These are phyloP conservation scores for Penicillium coffeae DNA, from an alignment of 495 filamentous ascomycete genomes.

Conservation along the genomic window DNA sequence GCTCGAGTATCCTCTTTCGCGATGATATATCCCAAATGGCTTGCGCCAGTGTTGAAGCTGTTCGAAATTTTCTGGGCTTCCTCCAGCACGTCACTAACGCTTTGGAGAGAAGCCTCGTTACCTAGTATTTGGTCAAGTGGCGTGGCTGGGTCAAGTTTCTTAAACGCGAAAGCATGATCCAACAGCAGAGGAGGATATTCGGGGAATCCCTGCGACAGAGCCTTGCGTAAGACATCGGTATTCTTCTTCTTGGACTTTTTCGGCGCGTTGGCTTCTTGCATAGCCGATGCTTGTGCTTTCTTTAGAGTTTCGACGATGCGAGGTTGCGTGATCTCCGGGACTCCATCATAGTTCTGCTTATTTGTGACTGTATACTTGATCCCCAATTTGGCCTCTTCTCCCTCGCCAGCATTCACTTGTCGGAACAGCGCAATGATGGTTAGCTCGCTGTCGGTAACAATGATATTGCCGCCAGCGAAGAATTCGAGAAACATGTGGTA, in stretches of 20 bases:
- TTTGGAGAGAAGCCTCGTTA: constrained; percentile 58
- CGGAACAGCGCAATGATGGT: constrained; percentile 76
- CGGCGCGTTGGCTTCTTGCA: constrained; percentile 43
- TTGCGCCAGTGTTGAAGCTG: constrained; percentile 25
- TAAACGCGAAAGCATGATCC: constrained; percentile 75
- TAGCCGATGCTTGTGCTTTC: constrained; percentile 54
- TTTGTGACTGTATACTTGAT: constrained; percentile 74
- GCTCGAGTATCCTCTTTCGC: constrained; percentile 57
- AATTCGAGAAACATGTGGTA: constrained; percentile 91
- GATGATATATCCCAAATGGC: constrained; percentile 75
- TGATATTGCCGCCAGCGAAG: constrained; percentile 92
- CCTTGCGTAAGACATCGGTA: constrained; percentile 70
- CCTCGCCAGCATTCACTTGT: constrained; percentile 69
- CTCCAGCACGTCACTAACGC: constrained; percentile 59
- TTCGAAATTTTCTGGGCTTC: constrained; percentile 57
- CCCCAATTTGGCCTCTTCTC: constrained; percentile 69
- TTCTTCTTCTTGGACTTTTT: constrained; percentile 81
- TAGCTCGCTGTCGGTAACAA: constrained; percentile 78
- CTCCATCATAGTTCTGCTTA: constrained; percentile 74
- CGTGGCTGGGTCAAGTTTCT: constrained; percentile 59
- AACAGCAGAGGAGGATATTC: constrained; percentile 84
- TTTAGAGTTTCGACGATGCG: constrained; percentile 66
- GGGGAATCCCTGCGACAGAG: constrained; percentile 74
- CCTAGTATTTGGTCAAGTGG: constrained; percentile 65
- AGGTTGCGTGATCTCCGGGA: constrained; percentile 69